A percentile compares a stretch with the other conserved stretches of the same genome.
Conservation (phyloP, 345 rosid species). For the Eucalyptus sideroxylon region DNA sequence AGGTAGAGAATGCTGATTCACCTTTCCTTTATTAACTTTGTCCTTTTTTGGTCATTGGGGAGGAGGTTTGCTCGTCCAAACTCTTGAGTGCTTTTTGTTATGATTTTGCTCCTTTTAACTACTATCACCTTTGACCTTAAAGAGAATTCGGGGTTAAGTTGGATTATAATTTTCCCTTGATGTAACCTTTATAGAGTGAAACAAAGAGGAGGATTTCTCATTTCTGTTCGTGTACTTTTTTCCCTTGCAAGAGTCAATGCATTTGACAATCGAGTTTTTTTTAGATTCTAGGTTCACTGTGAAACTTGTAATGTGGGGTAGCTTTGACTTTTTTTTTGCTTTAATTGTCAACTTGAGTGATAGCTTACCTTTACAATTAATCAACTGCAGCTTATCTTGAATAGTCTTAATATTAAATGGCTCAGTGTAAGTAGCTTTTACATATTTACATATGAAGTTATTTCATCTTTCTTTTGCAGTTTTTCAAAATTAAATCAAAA, state of each 20-base stretch:
- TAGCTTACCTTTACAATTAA: background rate
- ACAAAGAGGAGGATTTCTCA: background rate
- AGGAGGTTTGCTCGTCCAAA: background rate
- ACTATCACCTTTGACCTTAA: background rate
- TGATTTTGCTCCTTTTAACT: background rate
- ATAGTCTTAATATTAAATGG: background rate
- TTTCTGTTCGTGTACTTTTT: background rate
- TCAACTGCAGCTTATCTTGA: background rate
- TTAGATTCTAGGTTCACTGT: background rate
- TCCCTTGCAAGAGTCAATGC: background rate
- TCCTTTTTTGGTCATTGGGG: background rate
- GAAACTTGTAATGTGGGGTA: background rate
- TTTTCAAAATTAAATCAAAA: background rate
- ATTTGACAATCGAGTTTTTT: background rate
- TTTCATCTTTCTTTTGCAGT: background rate
- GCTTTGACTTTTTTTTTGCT: background rate
- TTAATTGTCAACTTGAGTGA: background rate
- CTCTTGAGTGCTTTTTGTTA: background rate
- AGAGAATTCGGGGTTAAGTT: background rate
- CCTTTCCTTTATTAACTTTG: constrained; percentile 1
- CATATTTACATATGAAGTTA: background rate
- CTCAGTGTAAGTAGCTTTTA: background rate
- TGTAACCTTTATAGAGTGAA: background rate
- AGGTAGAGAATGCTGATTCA: constrained; percentile 30
- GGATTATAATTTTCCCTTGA: background rate